Conservation (phyloP, 306 rosid genomes). For the Trifolium fragiferum region DNA sequence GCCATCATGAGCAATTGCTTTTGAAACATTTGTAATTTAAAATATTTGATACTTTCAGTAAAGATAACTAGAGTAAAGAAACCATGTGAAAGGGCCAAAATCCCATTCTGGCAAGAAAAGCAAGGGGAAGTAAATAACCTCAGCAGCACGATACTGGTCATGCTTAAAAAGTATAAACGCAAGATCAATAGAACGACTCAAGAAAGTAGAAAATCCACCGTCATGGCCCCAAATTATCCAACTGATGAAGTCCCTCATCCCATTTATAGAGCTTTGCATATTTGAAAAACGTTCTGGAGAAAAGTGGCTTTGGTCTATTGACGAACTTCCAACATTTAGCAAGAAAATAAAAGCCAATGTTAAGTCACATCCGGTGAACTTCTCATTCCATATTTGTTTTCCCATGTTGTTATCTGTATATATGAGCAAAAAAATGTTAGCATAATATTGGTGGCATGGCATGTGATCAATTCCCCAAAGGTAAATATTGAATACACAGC, state of each 20-base stretch:
- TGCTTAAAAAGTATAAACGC: slow-evolving; percentile 80
- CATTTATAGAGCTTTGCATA: slow-evolving; percentile 49
- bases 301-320: slow-evolving; percentile 45
- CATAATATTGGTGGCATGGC: slow-evolving; percentile 34
- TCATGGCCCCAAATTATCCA: slow-evolving; percentile 81
- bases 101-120: slow-evolving; percentile 22
- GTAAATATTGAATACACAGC: not conserved
- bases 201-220: slow-evolving; percentile 66
- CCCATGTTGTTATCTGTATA: slow-evolving; percentile 61
- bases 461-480: slow-evolving; percentile 5
- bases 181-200: slow-evolving; percentile 80
- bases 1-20: slow-evolving; percentile 71
- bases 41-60: slow-evolving; percentile 43
- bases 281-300: slow-evolving; percentile 59
- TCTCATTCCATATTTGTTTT: slow-evolving; percentile 71
- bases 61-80: slow-evolving; percentile 14
- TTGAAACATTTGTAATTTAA: slow-evolving; percentile 44
- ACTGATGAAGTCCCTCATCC: slow-evolving; percentile 71
- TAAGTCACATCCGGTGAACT: slow-evolving; percentile 79
- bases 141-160: slow-evolving; percentile 82
- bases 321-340: slow-evolving; percentile 59
- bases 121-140: slow-evolving; percentile 59
- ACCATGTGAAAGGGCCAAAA: slow-evolving; percentile 3
- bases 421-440: slow-evolving; percentile 39
- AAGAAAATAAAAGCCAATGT: slow-evolving; percentile 80